These are phyloP conservation scores for Penicillium verrucosum DNA, from an alignment of 2,329 filamentous ascomycete genomes.

Conservation along the genomic window DNA sequence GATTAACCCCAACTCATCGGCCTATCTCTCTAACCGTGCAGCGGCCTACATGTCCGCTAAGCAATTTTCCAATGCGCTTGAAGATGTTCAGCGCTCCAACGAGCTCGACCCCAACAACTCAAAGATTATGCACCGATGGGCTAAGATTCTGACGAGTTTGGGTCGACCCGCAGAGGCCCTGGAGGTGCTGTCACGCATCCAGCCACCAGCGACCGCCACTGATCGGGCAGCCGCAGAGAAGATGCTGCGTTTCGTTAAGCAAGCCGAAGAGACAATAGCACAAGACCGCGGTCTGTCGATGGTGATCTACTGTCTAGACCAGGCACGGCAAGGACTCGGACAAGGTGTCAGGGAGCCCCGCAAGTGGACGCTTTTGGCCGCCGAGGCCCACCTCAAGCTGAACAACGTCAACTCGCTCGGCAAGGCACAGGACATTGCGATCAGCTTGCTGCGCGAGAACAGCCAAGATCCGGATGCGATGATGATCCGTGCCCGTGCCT, in stretches of 20 bases:
- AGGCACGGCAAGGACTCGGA: slow-evolving; percentile 79
- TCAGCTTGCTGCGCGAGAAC: slow-evolving; percentile 79
- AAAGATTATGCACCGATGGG: slow-evolving; percentile 84
- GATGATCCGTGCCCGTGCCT: slow-evolving; percentile 78
- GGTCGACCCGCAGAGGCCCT: slow-evolving; percentile 86
- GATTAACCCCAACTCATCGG: slow-evolving; percentile 77
- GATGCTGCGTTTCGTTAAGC: slow-evolving; percentile 78
- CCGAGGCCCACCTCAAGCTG: slow-evolving; percentile 90
- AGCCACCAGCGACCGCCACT: slow-evolving; percentile 75
- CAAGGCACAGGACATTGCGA: slow-evolving; percentile 89
- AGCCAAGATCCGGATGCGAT: slow-evolving; percentile 90
- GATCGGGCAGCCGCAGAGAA: slow-evolving; percentile 78
- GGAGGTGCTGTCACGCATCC: slow-evolving; percentile 74
- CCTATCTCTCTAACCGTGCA: slow-evolving; percentile 91
- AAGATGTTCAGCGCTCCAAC: slow-evolving; percentile 79
- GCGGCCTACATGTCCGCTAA: slow-evolving; percentile 89
- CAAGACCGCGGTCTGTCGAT: slow-evolving; percentile 80
- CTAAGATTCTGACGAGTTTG: slow-evolving; percentile 82
- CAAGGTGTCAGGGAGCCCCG: slow-evolving; percentile 73
- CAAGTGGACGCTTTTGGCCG: slow-evolving; percentile 91
- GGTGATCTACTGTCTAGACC: slow-evolving; percentile 86
- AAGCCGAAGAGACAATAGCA: slow-evolving; percentile 73
- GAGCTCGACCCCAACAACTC: slow-evolving; percentile 80
- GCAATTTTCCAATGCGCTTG: slow-evolving; percentile 73
- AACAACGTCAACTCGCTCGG: slow-evolving; percentile 82